Evolutionary conservation across 306 rosid genomes (phyloP), one percentile per base, ranked within the genome.

Genomic region (Quercus agrifolia): DNA sequence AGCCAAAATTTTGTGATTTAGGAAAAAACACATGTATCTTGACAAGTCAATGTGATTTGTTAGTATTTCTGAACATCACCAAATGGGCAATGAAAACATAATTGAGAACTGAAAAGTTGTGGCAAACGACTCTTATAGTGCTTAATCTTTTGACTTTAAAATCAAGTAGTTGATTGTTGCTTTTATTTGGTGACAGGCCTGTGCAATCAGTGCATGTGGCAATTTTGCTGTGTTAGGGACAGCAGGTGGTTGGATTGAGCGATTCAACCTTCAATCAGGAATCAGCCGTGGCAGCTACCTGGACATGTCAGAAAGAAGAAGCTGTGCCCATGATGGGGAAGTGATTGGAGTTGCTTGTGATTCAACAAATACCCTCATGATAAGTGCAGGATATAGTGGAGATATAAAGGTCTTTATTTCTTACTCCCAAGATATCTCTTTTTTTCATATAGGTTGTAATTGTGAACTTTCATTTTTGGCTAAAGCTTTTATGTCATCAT

Each of bases 311-410:
- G 92, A 86, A 86, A 84, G 78, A 83, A 77, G 80, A 78, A 75
- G 83, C 52, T 87, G 77, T 88, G 97, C 98, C 74, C 99, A 95
- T 87, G 89, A 87, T 71, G 85, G 97, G 74, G 99, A 92, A 79
- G 99, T 95, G 70, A 91, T 90, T 81, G 99, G 99, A 79, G 89
- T 95, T 85, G 94, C 96, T 49, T 92, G 98, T 88, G 99, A 95
- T 89, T 85, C 99, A 35, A 95, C 98, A 46, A 95, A 95, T 86
- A 89, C 96, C 76, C 85, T 82, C 74, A 80, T 95, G 92, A 92
- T 95, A 85, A 95, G 98, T 86, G 94, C 91, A 3, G 99, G 99
- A 82, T 89, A 87, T 87, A 87, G 56, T 75, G 99, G 99, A 80
- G 98, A 92, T 85, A 84, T 95, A 88, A 95, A 95, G 99, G 99